Evolutionary conservation across 805 yeast genomes (phyloP).

Genomic region (Wickerhamomyces sydowiorum): DNA sequence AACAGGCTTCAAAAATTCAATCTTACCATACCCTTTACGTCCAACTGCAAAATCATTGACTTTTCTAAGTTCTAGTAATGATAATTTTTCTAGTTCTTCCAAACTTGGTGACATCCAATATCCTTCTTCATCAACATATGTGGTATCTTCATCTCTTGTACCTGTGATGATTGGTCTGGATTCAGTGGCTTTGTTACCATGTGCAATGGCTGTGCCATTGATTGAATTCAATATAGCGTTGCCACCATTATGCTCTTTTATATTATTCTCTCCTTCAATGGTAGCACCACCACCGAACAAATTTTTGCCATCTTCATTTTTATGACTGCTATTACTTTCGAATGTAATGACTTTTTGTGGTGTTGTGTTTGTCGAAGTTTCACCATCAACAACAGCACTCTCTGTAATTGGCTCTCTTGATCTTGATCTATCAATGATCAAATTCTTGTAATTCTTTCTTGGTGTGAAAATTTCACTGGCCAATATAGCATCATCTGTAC

Average conservation of each 20-base stretch:
- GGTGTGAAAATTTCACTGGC: conserved; percentile 71
- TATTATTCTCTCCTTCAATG: not conserved
- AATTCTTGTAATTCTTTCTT: conserved; percentile 43
- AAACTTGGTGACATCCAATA: conserved; percentile 85
- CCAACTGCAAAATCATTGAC: conserved; percentile 72
- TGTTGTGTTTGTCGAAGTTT: not conserved
- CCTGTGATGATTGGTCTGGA: conserved; percentile 4
- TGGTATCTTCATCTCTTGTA: conserved; percentile 6
- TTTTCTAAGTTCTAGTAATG: conserved; percentile 57
- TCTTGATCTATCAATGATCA: conserved; percentile 42
- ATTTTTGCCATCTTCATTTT: not conserved
- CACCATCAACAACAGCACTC: not conserved
- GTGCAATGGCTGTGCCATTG: not conserved
- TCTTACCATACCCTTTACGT: conserved; percentile 62
- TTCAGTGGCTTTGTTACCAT: not conserved
- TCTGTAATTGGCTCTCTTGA: not conserved
- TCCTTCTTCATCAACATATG: conserved; percentile 50
- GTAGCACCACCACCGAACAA: conserved; percentile 1
- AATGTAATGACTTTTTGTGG: conserved; percentile 10
- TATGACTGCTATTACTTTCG: conserved; percentile 1
- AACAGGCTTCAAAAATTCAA: conserved; percentile 75
- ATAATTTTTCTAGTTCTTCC: conserved; percentile 50
- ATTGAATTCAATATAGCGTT: not conserved
- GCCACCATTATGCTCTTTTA: not conserved
- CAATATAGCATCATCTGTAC: conserved; percentile 63